These are phyloP conservation scores for Capronia coronata DNA, from an alignment of 2,329 filamentous ascomycete species.

Conservation along the genomic window DNA sequence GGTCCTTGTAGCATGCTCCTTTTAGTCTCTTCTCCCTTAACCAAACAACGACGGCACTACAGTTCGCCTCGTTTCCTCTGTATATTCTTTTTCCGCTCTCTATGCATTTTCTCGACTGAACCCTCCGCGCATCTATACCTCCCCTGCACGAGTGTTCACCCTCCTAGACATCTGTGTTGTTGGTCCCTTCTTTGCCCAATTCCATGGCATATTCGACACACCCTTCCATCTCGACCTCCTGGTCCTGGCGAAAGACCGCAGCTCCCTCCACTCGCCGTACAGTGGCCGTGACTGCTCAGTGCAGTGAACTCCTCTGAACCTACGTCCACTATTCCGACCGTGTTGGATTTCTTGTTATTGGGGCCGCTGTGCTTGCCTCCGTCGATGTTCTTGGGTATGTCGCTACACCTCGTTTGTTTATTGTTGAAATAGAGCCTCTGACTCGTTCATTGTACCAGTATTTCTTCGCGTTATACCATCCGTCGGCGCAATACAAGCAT, in stretches of 20 bases:
- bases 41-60: slow-evolving; percentile 5
- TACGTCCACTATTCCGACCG: background rate
- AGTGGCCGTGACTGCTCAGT: background rate
- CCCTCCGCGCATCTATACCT: background rate
- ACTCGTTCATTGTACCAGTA: slow-evolving; percentile 2
- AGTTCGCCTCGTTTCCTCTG: slow-evolving; percentile 13
- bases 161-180: background rate
- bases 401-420: slow-evolving; percentile 1
- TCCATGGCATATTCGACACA: background rate
- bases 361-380: background rate
- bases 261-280: background rate
- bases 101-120: background rate
- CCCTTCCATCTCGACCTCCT: background rate
- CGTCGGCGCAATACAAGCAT: slow-evolving; percentile 5
- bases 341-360: background rate
- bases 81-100: slow-evolving; percentile 6
- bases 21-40: background rate
- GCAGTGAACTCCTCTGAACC: background rate
- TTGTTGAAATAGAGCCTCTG: background rate
- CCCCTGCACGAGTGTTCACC: background rate
- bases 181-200: background rate
- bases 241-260: background rate
- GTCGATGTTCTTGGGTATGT: background rate
- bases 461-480: slow-evolving; percentile 3
- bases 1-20: background rate